A percentile compares a stretch with the other conserved stretches of the same genome.
Conservation (phyloP, 495 filamentous ascomycete species). For the Talaromyces stipitatus region DNA sequence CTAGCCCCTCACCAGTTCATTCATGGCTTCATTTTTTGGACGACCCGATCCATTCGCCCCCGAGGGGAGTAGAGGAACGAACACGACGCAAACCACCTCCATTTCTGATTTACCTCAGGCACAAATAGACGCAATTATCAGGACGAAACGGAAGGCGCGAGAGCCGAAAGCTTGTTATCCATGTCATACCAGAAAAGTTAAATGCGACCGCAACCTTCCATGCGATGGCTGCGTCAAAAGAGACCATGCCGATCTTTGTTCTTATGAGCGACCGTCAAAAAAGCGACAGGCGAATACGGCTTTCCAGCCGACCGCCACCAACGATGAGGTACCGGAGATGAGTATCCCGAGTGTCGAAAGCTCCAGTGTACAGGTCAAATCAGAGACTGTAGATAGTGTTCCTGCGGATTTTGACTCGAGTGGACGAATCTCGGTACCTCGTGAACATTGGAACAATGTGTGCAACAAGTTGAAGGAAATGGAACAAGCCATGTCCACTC, state of each 20-base stretch:
- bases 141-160: slow-evolving; percentile 40
- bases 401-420: background rate
- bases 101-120: slow-evolving; percentile 38
- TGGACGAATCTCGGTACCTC: slow-evolving; percentile 17
- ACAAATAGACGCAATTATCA: slow-evolving; percentile 43
- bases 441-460: slow-evolving; percentile 38
- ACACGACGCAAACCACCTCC: slow-evolving; percentile 13
- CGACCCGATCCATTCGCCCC: slow-evolving; percentile 30
- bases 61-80: slow-evolving; percentile 17
- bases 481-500: slow-evolving; percentile 34
- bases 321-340: background rate
- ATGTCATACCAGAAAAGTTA: slow-evolving; percentile 45
- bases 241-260: slow-evolving; percentile 58
- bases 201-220: slow-evolving; percentile 66
- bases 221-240: slow-evolving; percentile 70
- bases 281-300: slow-evolving; percentile 19
- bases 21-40: slow-evolving; percentile 34
- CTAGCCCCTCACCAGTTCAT: background rate
- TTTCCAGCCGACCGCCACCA: background rate
- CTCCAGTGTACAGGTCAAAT: background rate
- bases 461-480: slow-evolving; percentile 38
- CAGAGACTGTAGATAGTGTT: slow-evolving; percentile 4
- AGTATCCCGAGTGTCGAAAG: background rate
- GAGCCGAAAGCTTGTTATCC: slow-evolving; percentile 42
- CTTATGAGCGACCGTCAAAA: slow-evolving; percentile 60